Conservation (phyloP, 768 basidiomycete species). For the Boletellus ananiceps region DNA sequence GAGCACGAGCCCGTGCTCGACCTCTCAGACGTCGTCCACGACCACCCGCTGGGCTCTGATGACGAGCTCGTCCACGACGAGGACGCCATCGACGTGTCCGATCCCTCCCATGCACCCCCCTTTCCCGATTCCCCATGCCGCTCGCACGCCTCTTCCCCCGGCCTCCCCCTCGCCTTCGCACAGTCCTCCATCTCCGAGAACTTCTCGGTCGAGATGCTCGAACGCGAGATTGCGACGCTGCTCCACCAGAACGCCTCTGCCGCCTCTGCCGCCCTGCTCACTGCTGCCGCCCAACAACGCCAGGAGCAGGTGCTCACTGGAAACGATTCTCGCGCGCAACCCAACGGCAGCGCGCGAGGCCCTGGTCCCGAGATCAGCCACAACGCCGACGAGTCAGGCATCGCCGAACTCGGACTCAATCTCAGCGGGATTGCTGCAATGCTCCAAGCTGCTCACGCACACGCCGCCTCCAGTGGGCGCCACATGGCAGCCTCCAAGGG, state of each 20-base stretch:
- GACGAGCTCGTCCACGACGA: constrained; percentile 32
- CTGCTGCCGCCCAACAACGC: constrained; percentile 64
- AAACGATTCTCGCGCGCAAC: constrained; percentile 31
- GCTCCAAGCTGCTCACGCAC: constrained; percentile 71
- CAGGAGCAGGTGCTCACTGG: constrained; percentile 42
- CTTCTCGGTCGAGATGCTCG: constrained; percentile 68
- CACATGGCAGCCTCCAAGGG: constrained; percentile 44
- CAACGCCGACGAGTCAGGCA: constrained; percentile 14
- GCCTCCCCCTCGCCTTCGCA: constrained; percentile 35
- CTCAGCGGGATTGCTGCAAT: constrained; percentile 71
- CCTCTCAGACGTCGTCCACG: constrained; percentile 82
- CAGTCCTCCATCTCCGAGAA: constrained; percentile 41
- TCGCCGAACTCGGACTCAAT: constrained; percentile 47
- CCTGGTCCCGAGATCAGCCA: constrained; percentile 8
- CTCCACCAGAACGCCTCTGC: constrained; percentile 73
- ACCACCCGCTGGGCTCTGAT: constrained; percentile 66
- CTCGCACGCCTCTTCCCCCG: constrained; percentile 19
- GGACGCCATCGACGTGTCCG: constrained; percentile 29
- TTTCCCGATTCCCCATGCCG: constrained; percentile 16
- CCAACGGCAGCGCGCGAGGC: constrained; percentile 16
- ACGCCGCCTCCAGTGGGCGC: constrained; percentile 46
- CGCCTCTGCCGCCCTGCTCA: constrained; percentile 58
- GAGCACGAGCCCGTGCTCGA: constrained; percentile 60
- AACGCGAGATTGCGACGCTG: constrained; percentile 71
- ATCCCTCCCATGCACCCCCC: constrained; percentile 30